Evolutionary conservation across 202 grass and related monocot species (phyloP), one percentile per base, ranked within the genome.

Genomic region (Hordeum pubiflorum): DNA sequence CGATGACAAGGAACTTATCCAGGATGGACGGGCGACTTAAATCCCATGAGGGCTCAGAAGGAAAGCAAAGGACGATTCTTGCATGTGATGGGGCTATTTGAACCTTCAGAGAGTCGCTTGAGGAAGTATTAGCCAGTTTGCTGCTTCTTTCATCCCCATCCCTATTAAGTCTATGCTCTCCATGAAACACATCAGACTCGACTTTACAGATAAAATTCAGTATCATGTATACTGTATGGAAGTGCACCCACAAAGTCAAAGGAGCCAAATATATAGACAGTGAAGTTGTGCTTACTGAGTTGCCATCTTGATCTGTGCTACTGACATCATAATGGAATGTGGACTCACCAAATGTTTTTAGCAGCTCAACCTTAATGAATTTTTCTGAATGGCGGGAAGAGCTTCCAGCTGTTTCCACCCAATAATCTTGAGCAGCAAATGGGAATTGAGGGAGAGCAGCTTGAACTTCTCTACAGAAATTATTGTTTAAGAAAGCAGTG

Each of bases 21-120:
- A 88, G 81, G 58, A 68, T 65, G 21, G 88, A 85, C 39, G 90
- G 87, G 71, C 27, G 68, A 60, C 79, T 88, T 55, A 95, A 87
- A 78, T 95, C 89, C 17, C 58, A 65, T 56, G 77, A 67, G 23
- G 82, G 71, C 29, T 91, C 90, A 46, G 85, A 85, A 64, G 92
- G 92, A 85, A 99, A 99, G 65, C 86, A 99, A 75, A 95, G 37
- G 58, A 93, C 80, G 8, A 95, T 90, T 88, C 96, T 94, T 80
- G 86, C 43, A 10, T 72, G 84, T 40, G 87, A 75, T 56, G 89
- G 67, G 17, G 85, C 50, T 67, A 99, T 87, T 63, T 91, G 88
- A 70, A 88, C 72, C 83, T 90, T 86, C 74, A 91, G 36, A 74
- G 63, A 86, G 80, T 74, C 83, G 20, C 34, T 81, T 43, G 69